Evolutionary conservation across 75 land plant species (phyloP), one percentile per base, ranked within the genome.

Genomic region (Cupressus sempervirens): DNA sequence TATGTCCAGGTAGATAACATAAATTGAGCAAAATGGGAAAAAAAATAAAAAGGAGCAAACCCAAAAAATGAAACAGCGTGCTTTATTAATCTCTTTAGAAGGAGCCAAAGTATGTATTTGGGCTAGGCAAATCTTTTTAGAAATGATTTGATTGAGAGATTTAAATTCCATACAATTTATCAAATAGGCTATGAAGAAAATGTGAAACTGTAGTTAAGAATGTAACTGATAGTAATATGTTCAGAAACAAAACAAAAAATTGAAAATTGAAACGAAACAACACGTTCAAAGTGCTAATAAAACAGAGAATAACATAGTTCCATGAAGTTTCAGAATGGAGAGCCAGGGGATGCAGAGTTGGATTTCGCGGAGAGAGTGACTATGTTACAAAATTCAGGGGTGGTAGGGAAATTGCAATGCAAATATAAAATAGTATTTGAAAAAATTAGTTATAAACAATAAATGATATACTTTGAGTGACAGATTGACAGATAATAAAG

Each of bases 401-500:
- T 50, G 53, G 53, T 15, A 1, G 53, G 53, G 53, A 13, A 50
- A 50, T 11, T 32, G 35, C 76, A 73, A 38, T 13, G 6, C 76
- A 73, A 5, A 34, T 34, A 16, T 9, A 73, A 73, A 32, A 35
- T 30, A 73, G 76, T 73, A 73, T 15, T 50, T 13, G 53, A 50
- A 50, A 48, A 34, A 32, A 14, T 72, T 72, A 32, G 75, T 32
- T 13, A 48, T 48, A 36, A 89, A 93, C 75, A 32, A 95, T 85
- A 4, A 8, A 5, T 9, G 62, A 46, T 18, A 88, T 85, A 85
- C 1, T 95, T 95, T 36, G 87, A 18, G 18, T 88, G 86, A 58
- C 77, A 84, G 75, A 94, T 91, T n/a, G 97, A 94, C 46, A 95
- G 91, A 86, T 95, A 94, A 90, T 89, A 93, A 32, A 95, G 86